Percentiles rank a stretch among this genome's conserved stretches.
These are phyloP conservation scores for Penicillium decumbens DNA, from an alignment of 2,329 filamentous ascomycete species.

Conservation along the genomic window DNA sequence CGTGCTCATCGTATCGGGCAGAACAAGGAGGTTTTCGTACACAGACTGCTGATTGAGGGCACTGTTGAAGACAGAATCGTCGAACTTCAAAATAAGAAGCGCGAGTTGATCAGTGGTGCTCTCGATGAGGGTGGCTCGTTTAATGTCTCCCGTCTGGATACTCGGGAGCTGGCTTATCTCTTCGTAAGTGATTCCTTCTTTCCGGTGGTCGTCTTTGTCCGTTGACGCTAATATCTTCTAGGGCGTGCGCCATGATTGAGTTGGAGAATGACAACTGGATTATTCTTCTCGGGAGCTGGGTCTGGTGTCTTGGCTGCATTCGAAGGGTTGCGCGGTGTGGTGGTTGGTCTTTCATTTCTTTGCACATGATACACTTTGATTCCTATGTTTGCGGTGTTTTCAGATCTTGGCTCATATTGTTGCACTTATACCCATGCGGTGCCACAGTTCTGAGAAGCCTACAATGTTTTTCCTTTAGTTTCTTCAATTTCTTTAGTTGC, in stretches of 20 bases:
- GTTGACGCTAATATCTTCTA: slow-evolving; percentile 11
- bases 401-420: neutral
- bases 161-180: slow-evolving; percentile 64
- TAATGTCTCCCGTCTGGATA: slow-evolving; percentile 61
- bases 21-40: slow-evolving; percentile 66
- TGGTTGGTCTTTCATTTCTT: neutral
- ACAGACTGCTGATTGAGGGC: slow-evolving; percentile 68
- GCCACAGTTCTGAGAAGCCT: neutral
- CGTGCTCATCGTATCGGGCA: slow-evolving; percentile 87
- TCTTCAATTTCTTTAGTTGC: no score
- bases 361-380: neutral
- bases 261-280: neutral
- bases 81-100: slow-evolving; percentile 71
- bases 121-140: slow-evolving; percentile 70
- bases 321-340: neutral
- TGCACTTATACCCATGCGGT: neutral
- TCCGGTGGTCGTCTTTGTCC: neutral
- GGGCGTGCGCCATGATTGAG: slow-evolving; percentile 18
- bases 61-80: slow-evolving; percentile 89
- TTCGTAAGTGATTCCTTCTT: slow-evolving; percentile 47
- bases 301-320: neutral
- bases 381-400: neutral
- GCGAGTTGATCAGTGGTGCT: slow-evolving; percentile 69
- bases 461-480: neutral
- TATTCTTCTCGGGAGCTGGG: neutral